Evolutionary conservation across 2,329 filamentous ascomycete species (phyloP).

Genomic region (Endothia cerciana): DNA sequence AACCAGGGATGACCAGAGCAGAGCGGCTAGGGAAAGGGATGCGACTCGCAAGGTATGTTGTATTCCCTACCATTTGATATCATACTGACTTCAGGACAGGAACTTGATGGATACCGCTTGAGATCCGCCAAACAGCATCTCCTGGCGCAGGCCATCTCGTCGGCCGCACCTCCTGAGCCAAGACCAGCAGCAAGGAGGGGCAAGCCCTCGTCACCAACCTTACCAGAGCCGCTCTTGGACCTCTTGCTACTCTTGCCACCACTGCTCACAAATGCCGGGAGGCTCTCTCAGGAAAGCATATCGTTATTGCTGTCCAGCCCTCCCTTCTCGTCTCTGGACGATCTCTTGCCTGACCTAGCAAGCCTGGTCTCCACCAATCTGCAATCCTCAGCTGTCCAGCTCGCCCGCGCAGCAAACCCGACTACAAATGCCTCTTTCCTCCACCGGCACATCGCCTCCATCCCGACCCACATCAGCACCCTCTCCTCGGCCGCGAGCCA

Average conservation of each 20-base stretch:
- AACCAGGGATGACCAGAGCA: conserved; percentile 52
- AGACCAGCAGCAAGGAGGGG: conserved; percentile 29
- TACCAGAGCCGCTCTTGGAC: conserved; percentile 53
- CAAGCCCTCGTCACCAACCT: conserved; percentile 31
- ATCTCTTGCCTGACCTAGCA: conserved; percentile 52
- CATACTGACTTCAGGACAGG: conserved; percentile 39
- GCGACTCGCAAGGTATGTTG: conserved; percentile 51
- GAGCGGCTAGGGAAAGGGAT: conserved; percentile 52
- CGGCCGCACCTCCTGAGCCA: conserved; percentile 41
- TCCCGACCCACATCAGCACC: conserved; percentile 46
- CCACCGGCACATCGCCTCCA: conserved; percentile 58
- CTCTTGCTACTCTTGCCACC: conserved; percentile 60
- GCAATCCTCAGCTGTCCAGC: conserved; percentile 50
- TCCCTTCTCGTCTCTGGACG: conserved; percentile 52
- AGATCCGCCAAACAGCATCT: conserved; percentile 54
- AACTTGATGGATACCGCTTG: conserved; percentile 54
- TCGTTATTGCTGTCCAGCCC: conserved; percentile 53
- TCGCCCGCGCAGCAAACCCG: conserved; percentile 54
- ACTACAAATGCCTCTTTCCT: conserved; percentile 58
- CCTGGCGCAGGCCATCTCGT: conserved; percentile 53
- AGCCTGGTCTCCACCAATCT: conserved; percentile 54
- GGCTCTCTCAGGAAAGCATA: conserved; percentile 42
- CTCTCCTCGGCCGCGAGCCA: conserved; percentile 42
- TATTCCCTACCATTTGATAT: neutral
- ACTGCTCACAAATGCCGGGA: conserved; percentile 46